Evolutionary conservation across 805 yeast genomes (phyloP).

Genomic region (Monosporozyma aerobia): DNA sequence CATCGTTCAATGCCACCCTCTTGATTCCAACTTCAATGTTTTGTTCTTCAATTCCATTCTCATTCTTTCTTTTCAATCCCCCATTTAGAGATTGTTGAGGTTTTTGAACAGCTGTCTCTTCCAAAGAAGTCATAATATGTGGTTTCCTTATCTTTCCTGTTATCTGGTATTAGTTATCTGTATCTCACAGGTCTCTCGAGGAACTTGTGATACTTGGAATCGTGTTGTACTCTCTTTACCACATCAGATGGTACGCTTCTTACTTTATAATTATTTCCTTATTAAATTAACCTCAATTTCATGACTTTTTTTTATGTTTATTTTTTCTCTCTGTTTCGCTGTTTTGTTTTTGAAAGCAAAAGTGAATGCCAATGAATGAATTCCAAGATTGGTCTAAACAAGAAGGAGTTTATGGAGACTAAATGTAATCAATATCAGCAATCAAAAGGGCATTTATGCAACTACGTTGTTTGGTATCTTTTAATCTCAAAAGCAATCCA

Average conservation of each 20-base stretch:
- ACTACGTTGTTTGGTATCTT: no score
- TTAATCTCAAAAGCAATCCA: no score
- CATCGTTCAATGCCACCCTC: slow-evolving; percentile 64
- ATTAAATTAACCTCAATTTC: not conserved
- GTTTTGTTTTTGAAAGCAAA: not conserved
- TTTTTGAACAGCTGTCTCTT: not conserved
- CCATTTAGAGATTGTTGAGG: slow-evolving; percentile 3
- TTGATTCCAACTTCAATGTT: slow-evolving; percentile 45
- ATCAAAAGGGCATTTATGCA: no score
- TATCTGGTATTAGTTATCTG: not conserved
- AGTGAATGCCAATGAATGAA: not conserved
- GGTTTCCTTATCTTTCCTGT: not conserved
- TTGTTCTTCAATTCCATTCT: slow-evolving; percentile 37
- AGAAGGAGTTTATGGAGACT: no score
- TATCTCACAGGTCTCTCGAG: no score
- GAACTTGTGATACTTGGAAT: not conserved
- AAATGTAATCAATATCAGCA: no score
- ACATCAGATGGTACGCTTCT: not conserved
- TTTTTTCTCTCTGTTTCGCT: not conserved
- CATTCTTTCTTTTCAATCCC: slow-evolving; percentile 58
- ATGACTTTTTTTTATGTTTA: not conserved
- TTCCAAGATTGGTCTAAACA: no score
- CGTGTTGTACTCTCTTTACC: not conserved
- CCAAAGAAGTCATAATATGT: not conserved
- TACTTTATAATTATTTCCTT: not conserved